Base-by-base conservation (phyloP, 495 filamentous ascomycete genomes). In the Podospora appendiculata region DNA sequence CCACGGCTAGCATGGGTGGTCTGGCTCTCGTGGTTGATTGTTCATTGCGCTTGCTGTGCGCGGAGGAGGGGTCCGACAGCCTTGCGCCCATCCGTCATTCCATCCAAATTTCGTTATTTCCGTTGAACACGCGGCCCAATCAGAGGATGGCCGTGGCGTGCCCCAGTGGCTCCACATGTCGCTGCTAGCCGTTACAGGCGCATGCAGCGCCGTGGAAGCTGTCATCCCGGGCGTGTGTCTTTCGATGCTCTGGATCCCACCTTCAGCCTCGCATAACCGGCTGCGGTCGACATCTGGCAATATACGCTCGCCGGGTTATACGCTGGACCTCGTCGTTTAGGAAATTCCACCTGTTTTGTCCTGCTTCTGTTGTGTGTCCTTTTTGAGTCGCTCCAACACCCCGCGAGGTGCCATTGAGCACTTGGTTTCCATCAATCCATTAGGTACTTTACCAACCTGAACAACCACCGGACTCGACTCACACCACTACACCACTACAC, bases 381-480 rank as follows among this genome's bases (percentile, higher is more conserved):
- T 32, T 34, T 32, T 25, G 25, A 25, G 25, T 5, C 5, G 25
- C 25, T 25, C 25, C 25, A 25, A 25, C 42, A 16, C 10, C 18
- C 42, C 3, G 13, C 10, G 4, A n/a, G 16, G 35, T 35, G 18
- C 17, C n/a, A 16, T 50, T 10, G 9, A 14, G 16, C 10, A 14
- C 19, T 34, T 43, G 17, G 19, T 45, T 11, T 39, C 50, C 45
- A 16, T 45, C 10, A 34, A 52, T 34, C 45, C 42, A 25, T n/a
- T n/a, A n/a, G n/a, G n/a, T 25, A 25, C 13, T 4, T 16, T 4
- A 38, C 6, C 45, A 19, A 50, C n/a, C n/a, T n/a, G n/a, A 33
- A 56, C 63, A 65, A 63, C 57, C 63, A 39, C 17, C 16, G 8
- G 13, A 12, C 41, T 9, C 8, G 3, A n/a, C n/a, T 44, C 17